These are phyloP conservation scores for Backusella australiensis DNA, from an alignment of 192 early-diverging fungal species.

Conservation along the genomic window DNA sequence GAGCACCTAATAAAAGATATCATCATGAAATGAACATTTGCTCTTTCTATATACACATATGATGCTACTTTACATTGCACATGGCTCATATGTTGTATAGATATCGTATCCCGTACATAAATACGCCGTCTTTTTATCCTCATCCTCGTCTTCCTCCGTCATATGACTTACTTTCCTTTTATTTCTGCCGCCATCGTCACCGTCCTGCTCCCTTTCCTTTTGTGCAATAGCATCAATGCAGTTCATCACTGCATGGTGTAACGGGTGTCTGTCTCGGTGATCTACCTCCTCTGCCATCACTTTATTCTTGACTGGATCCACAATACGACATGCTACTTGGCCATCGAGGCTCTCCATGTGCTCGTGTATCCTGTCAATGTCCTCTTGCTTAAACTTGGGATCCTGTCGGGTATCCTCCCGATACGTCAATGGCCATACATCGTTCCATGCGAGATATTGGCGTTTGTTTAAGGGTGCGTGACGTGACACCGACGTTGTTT, in stretches of 20 bases:
- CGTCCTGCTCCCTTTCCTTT: slow-evolving; percentile 40
- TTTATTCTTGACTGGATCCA: slow-evolving; percentile 49
- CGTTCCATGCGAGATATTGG: slow-evolving; percentile 79
- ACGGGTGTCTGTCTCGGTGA: slow-evolving; percentile 58
- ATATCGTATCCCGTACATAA: slow-evolving; percentile 82
- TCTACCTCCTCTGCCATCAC: slow-evolving; percentile 50
- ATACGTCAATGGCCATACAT: slow-evolving; percentile 80
- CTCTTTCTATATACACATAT: not conserved
- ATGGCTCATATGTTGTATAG: slow-evolving; percentile 83
- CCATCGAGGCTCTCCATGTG: slow-evolving; percentile 36
- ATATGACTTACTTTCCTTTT: slow-evolving; percentile 26
- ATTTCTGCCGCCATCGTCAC: slow-evolving; percentile 4
- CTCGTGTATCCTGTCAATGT: slow-evolving; percentile 35
- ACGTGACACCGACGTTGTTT: slow-evolving; percentile 49
- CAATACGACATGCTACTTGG: slow-evolving; percentile 42
- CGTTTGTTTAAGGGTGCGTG: slow-evolving; percentile 61
- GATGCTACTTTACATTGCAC: slow-evolving; percentile 66
- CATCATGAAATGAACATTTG: slow-evolving; percentile 1
- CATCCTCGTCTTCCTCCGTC: not conserved
- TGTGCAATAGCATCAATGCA: slow-evolving; percentile 66
- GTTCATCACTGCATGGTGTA: slow-evolving; percentile 80
- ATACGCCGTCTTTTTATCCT: slow-evolving; percentile 45
- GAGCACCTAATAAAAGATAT: slow-evolving; percentile 59
- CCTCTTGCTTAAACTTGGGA: slow-evolving; percentile 40
- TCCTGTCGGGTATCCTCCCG: slow-evolving; percentile 52